A percentile compares a stretch with the other conserved stretches of the same genome.
Conservation (phyloP, 2,329 filamentous ascomycete species). For the Pseudophaeomoniella oleicola region DNA sequence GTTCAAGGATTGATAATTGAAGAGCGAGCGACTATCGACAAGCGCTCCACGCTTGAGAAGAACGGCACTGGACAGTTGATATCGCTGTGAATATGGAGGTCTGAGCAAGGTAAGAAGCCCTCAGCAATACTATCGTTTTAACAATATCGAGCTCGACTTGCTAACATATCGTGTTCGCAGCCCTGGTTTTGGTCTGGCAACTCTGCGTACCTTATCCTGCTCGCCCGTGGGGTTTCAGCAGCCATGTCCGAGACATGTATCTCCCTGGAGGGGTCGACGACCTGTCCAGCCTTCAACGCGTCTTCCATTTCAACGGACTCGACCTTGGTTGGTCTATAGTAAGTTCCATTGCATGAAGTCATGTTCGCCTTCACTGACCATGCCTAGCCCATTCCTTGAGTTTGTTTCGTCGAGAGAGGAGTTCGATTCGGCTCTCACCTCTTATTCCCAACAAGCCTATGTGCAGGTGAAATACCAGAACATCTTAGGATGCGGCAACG, state of each 20-base stretch:
- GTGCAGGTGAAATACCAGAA: conserved; percentile 64
- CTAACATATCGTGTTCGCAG: too few relatives aligned
- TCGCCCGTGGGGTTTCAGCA: too few relatives aligned
- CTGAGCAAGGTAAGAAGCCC: too few relatives aligned
- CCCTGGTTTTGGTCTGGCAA: too few relatives aligned
- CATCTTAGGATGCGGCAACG: conserved; percentile 62
- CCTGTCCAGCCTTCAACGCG: conserved; percentile 57
- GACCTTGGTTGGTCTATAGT: conserved; percentile 49
- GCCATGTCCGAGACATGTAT: conserved; percentile 34
- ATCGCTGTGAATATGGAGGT: too few relatives aligned
- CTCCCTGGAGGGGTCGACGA: conserved; percentile 53
- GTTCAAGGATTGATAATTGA: too few relatives aligned
- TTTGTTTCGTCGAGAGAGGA: conserved; percentile 60
- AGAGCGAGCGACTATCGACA: too few relatives aligned
- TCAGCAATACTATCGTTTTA: too few relatives aligned
- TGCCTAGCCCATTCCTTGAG: conserved; percentile 63
- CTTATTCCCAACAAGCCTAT: conserved; percentile 63
- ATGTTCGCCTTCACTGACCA: conserved; percentile 15
- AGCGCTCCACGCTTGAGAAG: too few relatives aligned
- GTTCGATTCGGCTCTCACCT: conserved; percentile 62
- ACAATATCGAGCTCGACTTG: too few relatives aligned
- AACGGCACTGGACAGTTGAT: too few relatives aligned
- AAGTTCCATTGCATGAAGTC: conserved; percentile 20
- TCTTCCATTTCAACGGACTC: conserved; percentile 56
- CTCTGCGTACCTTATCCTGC: too few relatives aligned